phyloP scores from a whole-genome alignment of 2,329 filamentous ascomycete species.

The Teratosphaeria epicoccoides region DNA sequence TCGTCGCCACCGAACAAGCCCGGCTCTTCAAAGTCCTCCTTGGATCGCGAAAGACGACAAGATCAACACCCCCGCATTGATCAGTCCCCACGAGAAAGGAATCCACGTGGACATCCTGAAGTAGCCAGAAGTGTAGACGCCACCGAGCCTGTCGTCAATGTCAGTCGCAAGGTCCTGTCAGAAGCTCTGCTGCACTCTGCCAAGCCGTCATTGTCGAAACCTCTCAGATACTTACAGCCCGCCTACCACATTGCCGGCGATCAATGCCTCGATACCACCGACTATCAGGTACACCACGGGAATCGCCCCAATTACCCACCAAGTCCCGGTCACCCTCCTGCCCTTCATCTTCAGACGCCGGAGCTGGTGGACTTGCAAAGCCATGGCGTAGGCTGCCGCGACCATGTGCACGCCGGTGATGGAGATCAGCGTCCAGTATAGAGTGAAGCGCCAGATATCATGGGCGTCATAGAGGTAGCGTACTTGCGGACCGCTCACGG shows the following conservation, averaged over 20 bases:
- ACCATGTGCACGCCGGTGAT: conserved; percentile 65
- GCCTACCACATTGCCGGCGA: conserved; percentile 73
- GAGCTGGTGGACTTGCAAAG: conserved; percentile 48
- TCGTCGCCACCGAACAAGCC: neutral
- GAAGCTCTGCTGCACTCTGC: neutral
- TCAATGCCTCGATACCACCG: conserved; percentile 63
- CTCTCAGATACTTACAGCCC: conserved; percentile 51
- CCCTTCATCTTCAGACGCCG: neutral
- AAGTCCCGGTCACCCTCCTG: conserved; percentile 25
- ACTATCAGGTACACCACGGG: conserved; percentile 61
- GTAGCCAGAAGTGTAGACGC: conserved; percentile 69
- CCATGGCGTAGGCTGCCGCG: conserved; percentile 59
- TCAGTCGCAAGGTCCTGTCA: neutral
- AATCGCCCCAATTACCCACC: conserved; percentile 47
- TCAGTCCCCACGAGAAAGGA: conserved; percentile 75
- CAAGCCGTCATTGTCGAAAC: neutral
- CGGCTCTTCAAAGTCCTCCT: conserved; percentile 59
- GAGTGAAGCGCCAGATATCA: conserved; percentile 80
- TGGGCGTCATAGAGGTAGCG: conserved; percentile 60
- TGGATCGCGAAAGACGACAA: conserved; percentile 89
- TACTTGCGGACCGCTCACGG: conserved; percentile 44
- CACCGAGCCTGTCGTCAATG: conserved; percentile 51
- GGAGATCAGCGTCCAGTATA: conserved; percentile 75
- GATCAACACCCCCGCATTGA: conserved; percentile 72
- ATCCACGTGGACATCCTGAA: conserved; percentile 94